Evolutionary conservation across 352 stramenopile species (phyloP), one percentile per base, ranked within the genome.

Genomic region (Pythium brachiatum): DNA sequence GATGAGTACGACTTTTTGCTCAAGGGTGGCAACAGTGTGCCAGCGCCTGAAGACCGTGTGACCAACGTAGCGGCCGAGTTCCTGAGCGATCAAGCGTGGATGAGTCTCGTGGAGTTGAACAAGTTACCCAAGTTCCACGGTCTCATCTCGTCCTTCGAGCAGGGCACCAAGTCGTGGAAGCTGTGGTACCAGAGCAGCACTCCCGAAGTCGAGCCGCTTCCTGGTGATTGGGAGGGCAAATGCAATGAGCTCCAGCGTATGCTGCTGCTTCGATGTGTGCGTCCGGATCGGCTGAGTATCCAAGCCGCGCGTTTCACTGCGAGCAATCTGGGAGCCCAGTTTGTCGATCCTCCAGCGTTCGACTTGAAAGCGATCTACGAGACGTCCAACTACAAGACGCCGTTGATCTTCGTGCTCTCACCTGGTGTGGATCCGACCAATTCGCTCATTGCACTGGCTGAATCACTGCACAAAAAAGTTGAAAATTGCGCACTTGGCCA

Each of bases 1-100:
- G 85, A 97, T 7, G 96, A 99, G 65, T 98, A 98, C 61, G 89
- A 98, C 44, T 98, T 98, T 64, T 79, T 99, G 23, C 76, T 97
- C 13, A 97, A 97, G 47, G 96, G 95, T 43, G 91, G 89, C 12
- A 89, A 78, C 43, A 72, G 76, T 23, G 66, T 90, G 23, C 62
- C 78, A 0, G 46, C 59, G 2, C 70, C 81, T 27, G 81, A 92
- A 34, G 86, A 93, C 8, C 81, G 77, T 12, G 71, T 93, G 12
- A 56, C 77, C 0, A 98, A 98, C 65, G 83, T 88, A 15, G 86
- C 84, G 16, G 87, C 77, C 26, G 90, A 97, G 6, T 98, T 94
- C 62, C 62, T 98, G 2, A 83, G 79, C 5, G 89, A 96, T 32
- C 65, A 60, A 27, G 69, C 72, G 8, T 98, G 95, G 95, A 80